Base-by-base conservation (phyloP, 1,139 yeast genomes). In the Magnusiomyces paraingens region DNA sequence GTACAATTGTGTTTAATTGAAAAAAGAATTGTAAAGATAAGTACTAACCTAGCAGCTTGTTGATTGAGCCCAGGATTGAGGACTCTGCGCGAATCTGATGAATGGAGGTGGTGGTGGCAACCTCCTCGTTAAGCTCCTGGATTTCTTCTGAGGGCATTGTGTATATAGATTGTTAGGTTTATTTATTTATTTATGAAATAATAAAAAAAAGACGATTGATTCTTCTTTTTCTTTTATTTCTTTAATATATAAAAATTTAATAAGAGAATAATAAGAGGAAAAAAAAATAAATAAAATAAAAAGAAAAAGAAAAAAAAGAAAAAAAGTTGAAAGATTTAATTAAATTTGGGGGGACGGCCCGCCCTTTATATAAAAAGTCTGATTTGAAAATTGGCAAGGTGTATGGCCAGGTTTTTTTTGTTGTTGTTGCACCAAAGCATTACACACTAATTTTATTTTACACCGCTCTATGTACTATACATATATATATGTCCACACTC, bases 61-160 rank as follows among this genome's bases (percentile, higher is more conserved):
- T 72, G 72, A 70, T 70, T 38, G 67, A 59, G 50, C 75, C 75
- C 50, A 72, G 65, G 46, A 72, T 67, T 42, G 65, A 64, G 53
- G 73, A 68, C 52, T 70, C 70, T 38, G 67, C 69, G 49, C 75
- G 70, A 65, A 72, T 70, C 55, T 66, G 58, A 44, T 53, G 55
- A 47, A 55, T 54, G 5, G 58, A 55, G 8, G 55, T 50, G 21
- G 54, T 54, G 22, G 53, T 52, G 41, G 52, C 54, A 35, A 52
- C 51, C 12, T 50, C 55, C 18, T 55, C 55, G 35, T 52, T 53
- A n/a, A 54, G 50, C 14, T 40, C 47, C 5, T 49, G 49, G 26
- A 47, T 51, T 15, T 47, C 20, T 10, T 10, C 18, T 15, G 36
- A 39, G 15, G 53, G 15, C 41, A 38, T n/a, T 38, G 18, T 38